Evolutionary conservation across 2,329 filamentous ascomycete species (phyloP), one percentile per base, ranked within the genome.

Genomic region (Neonectria coccinea): DNA sequence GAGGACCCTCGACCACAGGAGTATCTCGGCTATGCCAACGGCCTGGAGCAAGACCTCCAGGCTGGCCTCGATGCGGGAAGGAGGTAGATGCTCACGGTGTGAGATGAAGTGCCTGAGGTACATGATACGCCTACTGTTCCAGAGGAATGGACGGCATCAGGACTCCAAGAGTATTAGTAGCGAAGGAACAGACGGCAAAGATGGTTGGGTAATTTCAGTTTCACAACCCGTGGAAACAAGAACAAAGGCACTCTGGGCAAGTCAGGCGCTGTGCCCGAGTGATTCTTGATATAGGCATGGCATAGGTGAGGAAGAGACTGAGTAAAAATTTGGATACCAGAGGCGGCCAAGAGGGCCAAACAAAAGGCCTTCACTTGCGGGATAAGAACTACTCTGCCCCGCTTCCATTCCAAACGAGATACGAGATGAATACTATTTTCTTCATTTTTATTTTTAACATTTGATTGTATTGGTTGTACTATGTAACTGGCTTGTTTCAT

Each of bases 1-100:
- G 85, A 89, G 70, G 87, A 89, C 58, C 87, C 87, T 8, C 79
- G 87, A 44, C 87, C 87, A 6, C 86, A 89, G 73, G 87, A 89
- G 74, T 88, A 88, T 70, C 76, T 80, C 31, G 76, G 79, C 51
- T 82, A 83, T 39, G 78, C 80, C 48, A 81, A 81, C 45, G 83
- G 83, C 5, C 80, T 90, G 20, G 88, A 90, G 78, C 85, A 85
- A 29, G 88, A 89, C 65, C 80, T 90, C 44, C 85, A 85, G 31
- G 85, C 84, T 29, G 86, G 77, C 4, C 70, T 79, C 48, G 78
- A 79, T 56, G 75, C 74, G 9, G 68, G 70, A 31, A 71, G 70
- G 64, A 75, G 71, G 59, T 74, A 69, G 60, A 54, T 29, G 41
- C 4, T 14, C 29, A 20, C 7, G 31, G 27, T 33, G 54, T 4